phyloP scores from a whole-genome alignment of 2,329 filamentous ascomycete species.

The Pseudogymnoascus sp. region DNA sequence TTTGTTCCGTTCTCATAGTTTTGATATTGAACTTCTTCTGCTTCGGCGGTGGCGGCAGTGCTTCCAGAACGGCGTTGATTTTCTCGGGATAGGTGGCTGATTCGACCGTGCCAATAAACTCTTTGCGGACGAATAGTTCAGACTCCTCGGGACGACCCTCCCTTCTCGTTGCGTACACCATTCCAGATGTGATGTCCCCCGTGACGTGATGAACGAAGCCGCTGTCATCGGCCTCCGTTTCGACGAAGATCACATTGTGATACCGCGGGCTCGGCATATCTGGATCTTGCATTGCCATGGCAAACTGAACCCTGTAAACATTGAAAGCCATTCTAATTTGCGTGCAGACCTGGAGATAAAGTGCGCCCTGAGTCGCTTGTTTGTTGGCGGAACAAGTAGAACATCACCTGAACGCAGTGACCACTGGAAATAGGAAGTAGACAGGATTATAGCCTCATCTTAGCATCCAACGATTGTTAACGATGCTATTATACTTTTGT shows the following conservation, averaged over 20 bases:
- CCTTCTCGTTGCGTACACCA: conserved; percentile 3
- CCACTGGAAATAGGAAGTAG: neutral
- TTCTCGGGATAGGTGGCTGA: conserved; percentile 10
- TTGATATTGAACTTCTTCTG: conserved; percentile 10
- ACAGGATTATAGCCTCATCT: neutral
- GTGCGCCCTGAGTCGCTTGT: neutral
- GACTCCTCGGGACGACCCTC: neutral
- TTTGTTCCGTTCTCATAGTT: conserved; percentile 8
- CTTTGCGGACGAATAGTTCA: neutral
- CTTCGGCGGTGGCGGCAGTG: conserved; percentile 12
- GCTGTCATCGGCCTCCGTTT: conserved; percentile 8
- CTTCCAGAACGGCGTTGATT: conserved; percentile 9
- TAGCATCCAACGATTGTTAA: neutral
- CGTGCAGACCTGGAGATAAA: neutral
- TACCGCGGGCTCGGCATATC: conserved; percentile 11
- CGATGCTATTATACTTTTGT: neutral
- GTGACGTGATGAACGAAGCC: conserved; percentile 5
- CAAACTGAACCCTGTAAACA: conserved; percentile 8
- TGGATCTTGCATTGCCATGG: conserved; percentile 3
- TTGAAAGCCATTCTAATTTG: conserved; percentile 9
- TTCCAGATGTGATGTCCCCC: conserved; percentile 8
- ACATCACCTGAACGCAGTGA: neutral
- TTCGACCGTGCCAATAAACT: neutral
- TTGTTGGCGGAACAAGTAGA: neutral
- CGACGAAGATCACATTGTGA: conserved; percentile 10